These are phyloP conservation scores for Ogataea corticis DNA, from an alignment of 805 yeast genomes.

Conservation along the genomic window DNA sequence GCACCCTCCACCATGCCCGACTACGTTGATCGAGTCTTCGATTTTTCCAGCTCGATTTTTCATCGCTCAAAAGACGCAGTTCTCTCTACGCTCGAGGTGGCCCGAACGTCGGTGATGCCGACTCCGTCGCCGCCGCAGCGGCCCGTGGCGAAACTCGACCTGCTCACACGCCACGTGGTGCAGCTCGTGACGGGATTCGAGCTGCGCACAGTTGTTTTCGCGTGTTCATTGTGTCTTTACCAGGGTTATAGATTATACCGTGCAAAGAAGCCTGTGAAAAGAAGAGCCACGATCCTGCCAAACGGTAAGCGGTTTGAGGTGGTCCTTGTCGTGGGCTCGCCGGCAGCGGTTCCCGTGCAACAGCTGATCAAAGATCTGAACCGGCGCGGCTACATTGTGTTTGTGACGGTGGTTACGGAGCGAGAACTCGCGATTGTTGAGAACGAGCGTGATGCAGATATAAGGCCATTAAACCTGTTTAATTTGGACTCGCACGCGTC, in stretches of 20 bases:
- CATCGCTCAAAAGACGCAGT: conserved; percentile 9
- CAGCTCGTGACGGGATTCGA: conserved; percentile 1
- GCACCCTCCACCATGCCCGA: conserved; percentile 18
- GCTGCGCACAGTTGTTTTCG: conserved; percentile 5
- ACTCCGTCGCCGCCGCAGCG: conserved; percentile 9
- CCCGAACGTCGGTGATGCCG: conserved; percentile 4
- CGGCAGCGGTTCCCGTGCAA: conserved; percentile 70
- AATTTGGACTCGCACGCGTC: conserved; percentile 43
- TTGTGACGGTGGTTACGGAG: conserved; percentile 68
- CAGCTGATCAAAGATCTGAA: conserved; percentile 73
- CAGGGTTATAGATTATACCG: conserved; percentile 4
- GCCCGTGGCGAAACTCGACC: background rate
- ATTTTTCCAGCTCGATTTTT: conserved; percentile 11
- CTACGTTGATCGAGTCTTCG: conserved; percentile 23
- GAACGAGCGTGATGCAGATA: conserved; percentile 65
- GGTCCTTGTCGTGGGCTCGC: conserved; percentile 72
- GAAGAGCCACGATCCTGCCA: conserved; percentile 61
- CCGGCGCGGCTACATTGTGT: conserved; percentile 78
- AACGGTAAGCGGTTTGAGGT: conserved; percentile 79
- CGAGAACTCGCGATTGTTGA: conserved; percentile 53
- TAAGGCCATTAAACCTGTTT: conserved; percentile 58
- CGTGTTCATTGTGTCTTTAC: conserved; percentile 3
- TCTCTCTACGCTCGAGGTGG: conserved; percentile 1
- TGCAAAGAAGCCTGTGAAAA: conserved; percentile 9
- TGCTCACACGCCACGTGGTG: conserved; percentile 2